Percentiles rank a stretch among this genome's conserved stretches.
Evolutionary conservation across 2,329 filamentous ascomycete genomes (phyloP).

Genomic region (Trematosphaeria pertusa): DNA sequence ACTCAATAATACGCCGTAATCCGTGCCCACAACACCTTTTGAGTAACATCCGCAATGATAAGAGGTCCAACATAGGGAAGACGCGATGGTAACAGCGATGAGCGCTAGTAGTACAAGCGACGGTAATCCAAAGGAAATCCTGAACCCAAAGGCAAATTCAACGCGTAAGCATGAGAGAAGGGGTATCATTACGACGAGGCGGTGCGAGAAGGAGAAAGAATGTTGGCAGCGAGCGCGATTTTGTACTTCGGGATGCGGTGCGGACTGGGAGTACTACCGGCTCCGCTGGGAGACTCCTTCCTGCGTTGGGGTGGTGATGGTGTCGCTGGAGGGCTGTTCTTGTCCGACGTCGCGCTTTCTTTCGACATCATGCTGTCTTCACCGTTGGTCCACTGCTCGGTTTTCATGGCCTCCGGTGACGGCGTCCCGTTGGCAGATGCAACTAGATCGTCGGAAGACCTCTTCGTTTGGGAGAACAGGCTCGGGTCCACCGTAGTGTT

Average conservation of each 20-base stretch:
- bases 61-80: too few relatives aligned
- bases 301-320: slow-evolving; percentile 17
- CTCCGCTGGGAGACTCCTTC: not conserved
- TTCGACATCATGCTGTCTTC: slow-evolving; percentile 20
- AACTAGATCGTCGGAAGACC: slow-evolving; percentile 43
- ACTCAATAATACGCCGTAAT: too few relatives aligned
- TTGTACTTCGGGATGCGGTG: slow-evolving; percentile 39
- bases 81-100: too few relatives aligned
- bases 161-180: too few relatives aligned
- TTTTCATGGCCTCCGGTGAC: slow-evolving; percentile 20
- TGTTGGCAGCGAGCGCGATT: slow-evolving; percentile 37
- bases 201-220: slow-evolving; percentile 28
- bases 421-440: slow-evolving; percentile 35
- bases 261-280: slow-evolving; percentile 20
- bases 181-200: too few relatives aligned
- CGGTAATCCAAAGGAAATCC: too few relatives aligned
- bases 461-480: slow-evolving; percentile 43
- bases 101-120: too few relatives aligned
- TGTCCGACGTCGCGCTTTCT: slow-evolving; percentile 19
- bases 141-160: too few relatives aligned
- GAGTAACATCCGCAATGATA: too few relatives aligned
- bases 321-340: slow-evolving; percentile 30
- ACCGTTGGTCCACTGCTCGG: slow-evolving; percentile 23
- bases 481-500: slow-evolving; percentile 24
- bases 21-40: too few relatives aligned